These are phyloP conservation scores for Tylopilus felleus DNA, from an alignment of 768 basidiomycete genomes.

Conservation along the genomic window DNA sequence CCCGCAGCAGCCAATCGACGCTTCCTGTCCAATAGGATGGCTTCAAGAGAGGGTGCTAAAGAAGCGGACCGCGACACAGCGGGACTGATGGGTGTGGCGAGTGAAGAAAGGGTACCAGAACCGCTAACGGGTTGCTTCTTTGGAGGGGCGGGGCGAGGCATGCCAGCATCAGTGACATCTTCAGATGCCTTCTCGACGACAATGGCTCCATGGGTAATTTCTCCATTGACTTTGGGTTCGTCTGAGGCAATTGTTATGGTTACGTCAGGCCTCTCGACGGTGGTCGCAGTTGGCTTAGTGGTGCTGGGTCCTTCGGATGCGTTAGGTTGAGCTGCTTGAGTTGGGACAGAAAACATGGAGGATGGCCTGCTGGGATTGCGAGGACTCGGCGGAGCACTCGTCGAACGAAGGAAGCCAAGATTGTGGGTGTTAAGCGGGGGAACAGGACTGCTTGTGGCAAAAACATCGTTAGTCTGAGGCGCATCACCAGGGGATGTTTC, in stretches of 20 bases:
- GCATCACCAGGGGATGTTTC: conserved; percentile 10
- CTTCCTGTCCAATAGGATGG: conserved; percentile 63
- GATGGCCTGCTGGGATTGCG: conserved; percentile 24
- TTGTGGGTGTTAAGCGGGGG: conserved; percentile 44
- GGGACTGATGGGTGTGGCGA: conserved; percentile 12
- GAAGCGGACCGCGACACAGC: conserved; percentile 37
- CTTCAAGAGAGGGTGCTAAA: conserved; percentile 61
- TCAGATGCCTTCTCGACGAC: conserved; percentile 2
- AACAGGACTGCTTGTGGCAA: conserved; percentile 24
- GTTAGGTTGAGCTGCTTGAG: background rate
- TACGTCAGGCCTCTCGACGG: background rate
- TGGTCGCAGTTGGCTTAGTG: background rate
- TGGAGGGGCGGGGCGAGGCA: background rate
- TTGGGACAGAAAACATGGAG: conserved; percentile 4
- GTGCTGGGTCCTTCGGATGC: background rate
- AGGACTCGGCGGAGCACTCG: conserved; percentile 57
- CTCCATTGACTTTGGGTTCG: conserved; percentile 1
- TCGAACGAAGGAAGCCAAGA: conserved; percentile 50
- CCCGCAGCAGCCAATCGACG: conserved; percentile 42
- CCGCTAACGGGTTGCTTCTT: conserved; percentile 19
- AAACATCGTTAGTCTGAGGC: conserved; percentile 2
- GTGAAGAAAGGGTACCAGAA: conserved; percentile 9
- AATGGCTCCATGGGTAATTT: background rate
- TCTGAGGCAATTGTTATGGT: background rate
- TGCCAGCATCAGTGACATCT: background rate